Evolutionary conservation across 176 grass and related monocot genomes (phyloP).

Genomic region (Juncus inflexus): DNA sequence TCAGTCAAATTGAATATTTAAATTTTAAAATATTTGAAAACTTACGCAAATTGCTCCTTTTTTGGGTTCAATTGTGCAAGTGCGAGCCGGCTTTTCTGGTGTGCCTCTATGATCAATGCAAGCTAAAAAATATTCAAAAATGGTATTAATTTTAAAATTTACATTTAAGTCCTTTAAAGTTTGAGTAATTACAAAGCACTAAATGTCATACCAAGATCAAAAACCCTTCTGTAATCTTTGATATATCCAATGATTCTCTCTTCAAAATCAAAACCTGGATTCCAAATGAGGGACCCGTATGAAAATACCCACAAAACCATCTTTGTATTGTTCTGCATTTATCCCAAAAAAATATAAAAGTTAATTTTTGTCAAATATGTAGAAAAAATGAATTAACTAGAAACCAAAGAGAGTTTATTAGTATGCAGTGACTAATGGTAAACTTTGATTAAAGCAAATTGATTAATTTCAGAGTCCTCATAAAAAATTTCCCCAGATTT

Average conservation of each 20-base stretch:
- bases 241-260: slow-evolving; percentile 75
- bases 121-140: slow-evolving; percentile 32
- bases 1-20: too few relatives aligned
- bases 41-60: slow-evolving; percentile 72
- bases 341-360: not conserved
- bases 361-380: not conserved
- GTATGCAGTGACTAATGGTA: not conserved
- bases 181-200: not conserved
- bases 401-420: not conserved
- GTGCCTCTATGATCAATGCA: slow-evolving; percentile 99
- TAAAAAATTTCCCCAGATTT: too few relatives aligned
- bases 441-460: not conserved
- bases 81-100: slow-evolving; percentile 67
- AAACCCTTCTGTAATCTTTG: slow-evolving; percentile 76
- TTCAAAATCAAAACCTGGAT: slow-evolving; percentile 89
- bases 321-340: slow-evolving; percentile 6
- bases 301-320: slow-evolving; percentile 97
- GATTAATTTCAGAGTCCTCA: not conserved
- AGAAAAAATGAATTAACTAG: too few relatives aligned
- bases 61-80: slow-evolving; percentile 79
- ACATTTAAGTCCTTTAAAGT: not conserved
- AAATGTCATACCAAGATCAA: slow-evolving; percentile 68
- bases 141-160: not conserved
- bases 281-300: slow-evolving; percentile 96
- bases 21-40: not conserved